phyloP scores from a whole-genome alignment of 2,329 filamentous ascomycete genomes.

The Paraphaeosphaeria sporulosa region DNA sequence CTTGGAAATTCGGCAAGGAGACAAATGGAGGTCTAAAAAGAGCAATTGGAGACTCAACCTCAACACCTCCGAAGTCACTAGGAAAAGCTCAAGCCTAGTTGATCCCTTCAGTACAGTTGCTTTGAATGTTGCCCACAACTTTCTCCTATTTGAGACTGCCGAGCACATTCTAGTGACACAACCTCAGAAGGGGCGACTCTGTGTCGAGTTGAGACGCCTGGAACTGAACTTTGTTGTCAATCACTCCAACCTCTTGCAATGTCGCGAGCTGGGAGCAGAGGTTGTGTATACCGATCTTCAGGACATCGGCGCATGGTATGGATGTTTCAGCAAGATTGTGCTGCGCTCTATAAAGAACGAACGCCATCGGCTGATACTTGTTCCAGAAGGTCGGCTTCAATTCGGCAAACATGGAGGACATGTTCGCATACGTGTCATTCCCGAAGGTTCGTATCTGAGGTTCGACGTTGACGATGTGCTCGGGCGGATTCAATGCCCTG shows the following conservation, averaged over 20 bases:
- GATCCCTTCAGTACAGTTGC: conserved; percentile 58
- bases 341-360: conserved; percentile 56
- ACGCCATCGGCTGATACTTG: conserved; percentile 59
- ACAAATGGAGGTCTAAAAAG: conserved; percentile 50
- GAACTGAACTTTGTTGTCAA: conserved; percentile 65
- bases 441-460: conserved; percentile 53
- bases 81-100: conserved; percentile 50
- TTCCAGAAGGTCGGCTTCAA: conserved; percentile 56
- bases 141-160: conserved; percentile 59
- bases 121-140: conserved; percentile 52
- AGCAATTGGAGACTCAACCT: conserved; percentile 54
- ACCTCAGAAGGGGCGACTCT: conserved; percentile 42
- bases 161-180: conserved; percentile 58
- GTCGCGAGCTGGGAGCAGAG: conserved; percentile 58
- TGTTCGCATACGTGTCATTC: conserved; percentile 50
- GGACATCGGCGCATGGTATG: conserved; percentile 67
- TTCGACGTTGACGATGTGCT: conserved; percentile 64
- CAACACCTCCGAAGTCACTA: conserved; percentile 29
- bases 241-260: conserved; percentile 52
- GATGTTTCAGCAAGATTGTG: conserved; percentile 66
- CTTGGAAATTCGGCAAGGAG: conserved; percentile 61
- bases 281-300: conserved; percentile 62
- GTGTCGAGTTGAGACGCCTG: conserved; percentile 61
- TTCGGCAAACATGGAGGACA: conserved; percentile 51
- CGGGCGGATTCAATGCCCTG: conserved; percentile 63